A percentile compares a stretch with the other conserved stretches of the same genome.
Evolutionary conservation across 1,139 yeast genomes (phyloP).

Genomic region (Debaryomycetaceae sp.): DNA sequence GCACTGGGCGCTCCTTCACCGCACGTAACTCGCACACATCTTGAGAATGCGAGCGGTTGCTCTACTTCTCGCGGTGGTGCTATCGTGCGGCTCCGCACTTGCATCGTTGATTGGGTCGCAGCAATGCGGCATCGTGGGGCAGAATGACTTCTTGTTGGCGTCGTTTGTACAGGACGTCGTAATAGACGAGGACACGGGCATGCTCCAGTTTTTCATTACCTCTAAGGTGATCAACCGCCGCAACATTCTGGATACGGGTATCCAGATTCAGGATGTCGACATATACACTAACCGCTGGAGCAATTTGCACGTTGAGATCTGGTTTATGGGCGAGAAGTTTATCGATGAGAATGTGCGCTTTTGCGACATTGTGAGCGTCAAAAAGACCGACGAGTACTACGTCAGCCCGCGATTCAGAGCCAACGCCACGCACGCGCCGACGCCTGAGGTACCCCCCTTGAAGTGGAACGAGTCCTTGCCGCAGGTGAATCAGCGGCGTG

Average conservation of each 20-base stretch:
- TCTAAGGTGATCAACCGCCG: constrained; percentile 23
- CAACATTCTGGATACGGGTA: constrained; percentile 12
- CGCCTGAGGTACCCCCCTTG: too few species aligned
- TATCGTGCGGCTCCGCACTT: too few species aligned
- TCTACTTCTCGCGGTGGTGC: too few species aligned
- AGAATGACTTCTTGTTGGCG: too few species aligned
- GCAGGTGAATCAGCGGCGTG: too few species aligned
- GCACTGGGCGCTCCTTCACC: too few species aligned
- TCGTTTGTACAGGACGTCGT: constrained; percentile 40
- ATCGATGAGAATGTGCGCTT: constrained; percentile 37
- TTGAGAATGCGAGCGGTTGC: too few species aligned
- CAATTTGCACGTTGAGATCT: constrained; percentile 42
- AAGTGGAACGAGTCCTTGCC: too few species aligned
- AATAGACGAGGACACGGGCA: constrained; percentile 25
- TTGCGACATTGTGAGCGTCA: constrained; percentile 44
- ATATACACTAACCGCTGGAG: constrained; percentile 42
- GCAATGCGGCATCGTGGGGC: too few species aligned
- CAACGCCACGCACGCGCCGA: too few species aligned
- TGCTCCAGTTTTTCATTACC: constrained; percentile 36
- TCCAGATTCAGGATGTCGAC: constrained; percentile 39
- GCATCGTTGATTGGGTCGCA: too few species aligned
- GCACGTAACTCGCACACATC: too few species aligned
- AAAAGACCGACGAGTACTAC: constrained; percentile 24
- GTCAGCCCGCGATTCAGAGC: constrained; percentile 24
- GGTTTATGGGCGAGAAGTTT: constrained; percentile 41